Base-by-base conservation (phyloP, 768 basidiomycete species). In the Suillus bovinus region DNA sequence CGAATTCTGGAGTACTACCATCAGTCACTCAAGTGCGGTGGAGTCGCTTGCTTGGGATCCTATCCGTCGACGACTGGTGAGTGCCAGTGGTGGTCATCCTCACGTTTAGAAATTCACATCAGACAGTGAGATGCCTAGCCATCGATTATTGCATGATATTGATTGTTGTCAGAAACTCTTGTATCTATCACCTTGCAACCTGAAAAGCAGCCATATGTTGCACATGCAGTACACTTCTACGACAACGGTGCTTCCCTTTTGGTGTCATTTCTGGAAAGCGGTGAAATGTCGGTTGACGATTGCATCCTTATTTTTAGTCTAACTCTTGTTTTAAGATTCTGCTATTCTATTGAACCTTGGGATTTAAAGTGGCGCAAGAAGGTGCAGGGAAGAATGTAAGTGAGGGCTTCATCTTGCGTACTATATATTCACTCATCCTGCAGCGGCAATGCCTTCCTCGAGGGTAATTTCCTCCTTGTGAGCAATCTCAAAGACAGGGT, bases 401-500 rank as follows among this genome's bases (percentile, higher is more conserved):
- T 52, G 33, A 29, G 2, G 5, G 20, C 11, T 20, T 33, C 2
- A 29, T 60, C 9, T 6, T 11, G 20, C 11, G 13, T 13, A 22
- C 57, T 20, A 11, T 9, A 6, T 36, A n/a, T 60, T 33, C 10
- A 24, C 29, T 22, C 7, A 22, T 22, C 3, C 17, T 60, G 49
- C 29, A 66, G 65, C 59, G 56, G 65, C 0, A 39, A 39, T 47
- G 34, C 49, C 0, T 39, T n/a, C 9, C 3, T 66, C 2, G 60
- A 66, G 4, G 41, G 60, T 16, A 49, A 61, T 24, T 57, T 64
- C 2, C 44, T 66, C 0, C 38, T 64, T 1, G 20, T 66, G 17
- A 61, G 60, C 27, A 66, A 66, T 39, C 34, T 66, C 3, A 22
- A 42, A 5, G 55, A 64, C 34, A 39, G 65, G 33, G 39, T 66